Base-by-base conservation (phyloP, 2,329 filamentous ascomycete species). In the Calonectria henricotiae region DNA sequence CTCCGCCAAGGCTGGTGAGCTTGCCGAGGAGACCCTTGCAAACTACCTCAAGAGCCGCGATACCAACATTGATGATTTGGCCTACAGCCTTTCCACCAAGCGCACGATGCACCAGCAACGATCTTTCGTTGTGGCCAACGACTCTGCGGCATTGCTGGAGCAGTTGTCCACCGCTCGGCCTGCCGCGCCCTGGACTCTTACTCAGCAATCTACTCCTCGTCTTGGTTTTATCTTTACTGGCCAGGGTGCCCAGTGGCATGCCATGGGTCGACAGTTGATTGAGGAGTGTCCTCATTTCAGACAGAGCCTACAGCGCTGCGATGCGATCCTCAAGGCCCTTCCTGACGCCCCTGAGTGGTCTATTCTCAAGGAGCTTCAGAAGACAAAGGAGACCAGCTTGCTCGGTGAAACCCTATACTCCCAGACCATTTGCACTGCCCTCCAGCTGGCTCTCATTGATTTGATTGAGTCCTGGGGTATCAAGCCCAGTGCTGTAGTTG, bases 371-470 rank as follows among this genome's bases (percentile, higher is more conserved):
- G 81, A 81, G 58, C 80, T 82, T 41, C 69, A 62, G 27, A 78
- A 81, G 73, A 80, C 80, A 25, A 73, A 80, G 30, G 77, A 75
- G 25, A 71, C 70, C 2, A 71, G 68, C 23, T 68, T 65, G 9
- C 41, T 79, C 1, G 63, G 61, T 32, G 62, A 76, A 44, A 74
- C 80, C 0, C 70, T 78, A 3, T 75, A 82, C 47, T 81, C 80
- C 15, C 82, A 83, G 65, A 80, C 83, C 7, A 75, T 80, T 7
- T 83, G 79, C 67, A 84, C 82, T 0, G 84, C 83, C 0, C 65
- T 86, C 1, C 85, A 86, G 69, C 72, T 86, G 5, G 78, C 81
- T 1, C 67, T 86, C 2, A 77, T 83, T 3, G 78, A 82, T 8
- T 68, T 86, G 3, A 68, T 86, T 1, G 58, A 62, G 6, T 68